Evolutionary conservation across 2,329 filamentous ascomycete species (phyloP).

Genomic region (Dothideomycetes sp.): DNA sequence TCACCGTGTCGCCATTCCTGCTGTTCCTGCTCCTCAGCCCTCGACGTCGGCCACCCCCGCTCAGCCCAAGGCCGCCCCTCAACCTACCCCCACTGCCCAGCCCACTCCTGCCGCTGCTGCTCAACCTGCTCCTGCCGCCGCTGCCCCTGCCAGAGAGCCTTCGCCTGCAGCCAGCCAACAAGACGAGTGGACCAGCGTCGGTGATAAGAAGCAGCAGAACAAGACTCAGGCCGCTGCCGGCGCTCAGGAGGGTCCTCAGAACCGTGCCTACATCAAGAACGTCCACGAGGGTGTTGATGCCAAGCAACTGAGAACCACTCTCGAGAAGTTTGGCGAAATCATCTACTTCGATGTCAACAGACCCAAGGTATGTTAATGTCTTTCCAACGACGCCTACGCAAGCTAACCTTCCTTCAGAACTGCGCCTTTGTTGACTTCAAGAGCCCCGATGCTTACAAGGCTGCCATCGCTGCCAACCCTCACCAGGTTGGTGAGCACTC

Average conservation of each 20-base stretch:
- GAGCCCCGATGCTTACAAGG: slow-evolving; percentile 68
- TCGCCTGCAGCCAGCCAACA: slow-evolving; percentile 35
- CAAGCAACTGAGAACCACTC: slow-evolving; percentile 58
- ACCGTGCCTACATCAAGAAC: slow-evolving; percentile 88
- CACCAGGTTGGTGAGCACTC: slow-evolving; percentile 74
- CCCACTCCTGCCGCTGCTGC: slow-evolving; percentile 22
- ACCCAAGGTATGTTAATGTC: slow-evolving; percentile 60
- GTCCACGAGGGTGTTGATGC: slow-evolving; percentile 81
- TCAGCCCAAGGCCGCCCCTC: slow-evolving; percentile 25
- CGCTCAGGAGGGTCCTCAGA: slow-evolving; percentile 68
- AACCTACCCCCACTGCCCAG: slow-evolving; percentile 20
- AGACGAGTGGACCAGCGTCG: slow-evolving; percentile 84
- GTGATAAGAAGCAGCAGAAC: slow-evolving; percentile 69
- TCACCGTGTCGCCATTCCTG: slow-evolving; percentile 35
- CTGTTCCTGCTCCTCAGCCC: slow-evolving; percentile 26
- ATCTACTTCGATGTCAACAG: slow-evolving; percentile 56
- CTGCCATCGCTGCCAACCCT: slow-evolving; percentile 75
- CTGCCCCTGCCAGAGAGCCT: slow-evolving; percentile 25
- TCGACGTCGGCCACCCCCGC: slow-evolving; percentile 16
- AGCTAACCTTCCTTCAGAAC: slow-evolving; percentile 50
- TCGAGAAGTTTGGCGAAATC: slow-evolving; percentile 61
- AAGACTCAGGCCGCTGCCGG: slow-evolving; percentile 54
- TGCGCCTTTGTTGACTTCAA: slow-evolving; percentile 95
- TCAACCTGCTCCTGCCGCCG: slow-evolving; percentile 24
- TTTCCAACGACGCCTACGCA: background rate